Percentiles rank a stretch among this genome's conserved stretches.
Evolutionary conservation across 192 early-diverging fungal species (phyloP).

Genomic region (Chytriomyces sp.): DNA sequence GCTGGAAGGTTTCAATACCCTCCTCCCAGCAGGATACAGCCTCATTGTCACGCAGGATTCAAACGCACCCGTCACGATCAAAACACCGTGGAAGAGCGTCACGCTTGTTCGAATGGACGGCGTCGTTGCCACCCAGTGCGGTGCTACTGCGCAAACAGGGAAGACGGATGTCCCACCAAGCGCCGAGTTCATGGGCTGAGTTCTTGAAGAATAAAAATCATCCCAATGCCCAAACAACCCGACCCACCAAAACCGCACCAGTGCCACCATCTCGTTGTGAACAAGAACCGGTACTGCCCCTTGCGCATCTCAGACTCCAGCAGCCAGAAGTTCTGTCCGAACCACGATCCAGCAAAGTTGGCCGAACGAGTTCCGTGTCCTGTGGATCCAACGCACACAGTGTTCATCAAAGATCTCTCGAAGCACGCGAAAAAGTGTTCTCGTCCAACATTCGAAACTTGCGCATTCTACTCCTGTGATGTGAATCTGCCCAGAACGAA

Average conservation of each 20-base stretch:
- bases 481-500: neutral
- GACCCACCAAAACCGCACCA: neutral
- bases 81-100: neutral
- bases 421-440: constrained; percentile 6
- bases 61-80: neutral
- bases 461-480: neutral
- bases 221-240: neutral
- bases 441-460: neutral
- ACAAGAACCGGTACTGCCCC: constrained; percentile 23
- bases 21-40: neutral
- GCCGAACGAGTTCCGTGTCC: neutral
- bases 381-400: neutral
- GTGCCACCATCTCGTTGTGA: neutral
- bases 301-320: neutral
- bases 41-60: neutral
- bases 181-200: neutral
- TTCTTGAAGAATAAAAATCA: neutral
- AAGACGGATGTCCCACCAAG: neutral
- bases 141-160: neutral
- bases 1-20: neutral
- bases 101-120: neutral
- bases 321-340: neutral
- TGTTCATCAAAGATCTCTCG: neutral
- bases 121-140: neutral
- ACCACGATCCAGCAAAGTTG: neutral